Percentiles rank a stretch among this genome's conserved stretches.
These are phyloP conservation scores for Naganishia onofrii DNA, from an alignment of 768 basidiomycete genomes.

Conservation along the genomic window DNA sequence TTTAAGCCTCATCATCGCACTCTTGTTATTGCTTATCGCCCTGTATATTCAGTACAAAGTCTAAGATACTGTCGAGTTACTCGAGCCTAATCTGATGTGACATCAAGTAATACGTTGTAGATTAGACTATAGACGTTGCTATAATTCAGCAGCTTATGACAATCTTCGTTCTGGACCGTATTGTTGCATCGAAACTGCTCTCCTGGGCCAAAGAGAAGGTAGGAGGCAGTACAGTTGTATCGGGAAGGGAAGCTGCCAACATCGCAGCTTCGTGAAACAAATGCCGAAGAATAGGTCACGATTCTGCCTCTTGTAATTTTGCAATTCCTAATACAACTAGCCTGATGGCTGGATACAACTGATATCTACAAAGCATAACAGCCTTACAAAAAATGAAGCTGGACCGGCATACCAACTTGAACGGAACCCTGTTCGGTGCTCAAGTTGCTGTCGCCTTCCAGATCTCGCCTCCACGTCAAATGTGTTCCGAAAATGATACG, in stretches of 20 bases:
- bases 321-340: slow-evolving; percentile 5
- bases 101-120: slow-evolving; percentile 7
- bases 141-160: no score
- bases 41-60: slow-evolving; percentile 17
- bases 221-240: no score
- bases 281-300: no score
- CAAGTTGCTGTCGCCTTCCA: background rate
- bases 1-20: slow-evolving; percentile 8
- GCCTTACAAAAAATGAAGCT: slow-evolving; percentile 1
- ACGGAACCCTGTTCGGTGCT: background rate
- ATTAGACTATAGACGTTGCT: background rate
- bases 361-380: background rate
- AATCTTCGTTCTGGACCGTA: no score
- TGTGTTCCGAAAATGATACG: slow-evolving; percentile 38
- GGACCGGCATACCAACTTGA: slow-evolving; percentile 15
- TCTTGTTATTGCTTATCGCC: slow-evolving; percentile 8
- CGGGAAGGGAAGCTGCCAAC: no score
- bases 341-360: slow-evolving; percentile 1
- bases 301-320: no score
- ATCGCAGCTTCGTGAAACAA: no score
- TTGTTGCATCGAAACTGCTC: no score
- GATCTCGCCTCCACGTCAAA: slow-evolving; percentile 24
- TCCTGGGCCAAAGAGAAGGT: no score
- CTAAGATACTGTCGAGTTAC: background rate
- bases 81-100: background rate